phyloP scores from a whole-genome alignment of 116 monocot species.

The Dioscorea cayenensis region DNA sequence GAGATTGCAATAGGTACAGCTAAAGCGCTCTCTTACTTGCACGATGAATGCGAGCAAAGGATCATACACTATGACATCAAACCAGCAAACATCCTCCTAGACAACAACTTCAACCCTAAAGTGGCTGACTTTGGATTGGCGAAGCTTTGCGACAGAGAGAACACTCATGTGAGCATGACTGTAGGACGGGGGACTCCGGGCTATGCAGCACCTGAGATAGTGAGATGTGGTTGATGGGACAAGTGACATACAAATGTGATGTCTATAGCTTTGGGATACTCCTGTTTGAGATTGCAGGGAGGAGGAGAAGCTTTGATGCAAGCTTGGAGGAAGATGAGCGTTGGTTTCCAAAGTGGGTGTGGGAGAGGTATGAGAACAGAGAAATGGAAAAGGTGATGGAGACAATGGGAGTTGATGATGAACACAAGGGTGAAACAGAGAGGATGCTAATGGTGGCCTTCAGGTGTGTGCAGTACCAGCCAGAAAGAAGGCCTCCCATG shows the following conservation, averaged over 20 bases:
- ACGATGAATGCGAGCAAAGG: conserved; percentile 28
- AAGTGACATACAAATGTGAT: conserved; percentile 1
- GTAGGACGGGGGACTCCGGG: conserved; percentile 3
- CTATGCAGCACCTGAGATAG: conserved; percentile 1
- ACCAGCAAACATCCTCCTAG: conserved; percentile 26
- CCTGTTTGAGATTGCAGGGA: neutral
- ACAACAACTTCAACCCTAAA: conserved; percentile 9
- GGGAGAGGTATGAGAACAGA: conserved; percentile 2
- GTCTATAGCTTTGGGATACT: conserved; percentile 6
- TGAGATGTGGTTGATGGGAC: neutral
- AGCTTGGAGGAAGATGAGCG: neutral
- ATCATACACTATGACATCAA: conserved; percentile 38
- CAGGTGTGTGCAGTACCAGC: conserved; percentile 12
- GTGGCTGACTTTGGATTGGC: conserved; percentile 19
- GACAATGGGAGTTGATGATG: neutral
- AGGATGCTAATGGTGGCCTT: conserved; percentile 9
- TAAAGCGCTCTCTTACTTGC: conserved; percentile 21
- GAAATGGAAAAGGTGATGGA: neutral
- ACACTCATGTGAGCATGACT: neutral
- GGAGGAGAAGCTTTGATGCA: neutral
- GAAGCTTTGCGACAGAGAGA: conserved; percentile 9
- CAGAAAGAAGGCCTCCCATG: conserved; percentile 11
- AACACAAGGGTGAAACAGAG: conserved; percentile 1
- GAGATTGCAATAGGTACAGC: conserved; percentile 24
- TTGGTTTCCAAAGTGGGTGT: conserved; percentile 12